Percentiles rank a stretch among this genome's conserved stretches.
These are phyloP conservation scores for Heritiera littoralis DNA, from an alignment of 345 rosid genomes.

Conservation along the genomic window DNA sequence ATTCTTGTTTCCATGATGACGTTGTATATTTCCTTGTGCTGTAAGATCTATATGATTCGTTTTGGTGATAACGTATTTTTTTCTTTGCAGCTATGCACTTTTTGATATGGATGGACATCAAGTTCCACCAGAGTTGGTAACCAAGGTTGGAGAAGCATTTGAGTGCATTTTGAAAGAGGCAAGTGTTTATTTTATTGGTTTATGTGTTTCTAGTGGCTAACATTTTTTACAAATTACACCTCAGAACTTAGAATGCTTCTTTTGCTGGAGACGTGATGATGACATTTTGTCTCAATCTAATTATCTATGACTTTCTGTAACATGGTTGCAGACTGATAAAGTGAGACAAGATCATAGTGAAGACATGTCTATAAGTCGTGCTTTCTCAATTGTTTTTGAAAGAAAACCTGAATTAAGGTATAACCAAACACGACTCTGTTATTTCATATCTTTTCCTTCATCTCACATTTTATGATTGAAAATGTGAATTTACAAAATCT, in stretches of 20 bases:
- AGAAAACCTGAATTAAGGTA: slow-evolving; percentile 89
- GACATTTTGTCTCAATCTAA: neutral
- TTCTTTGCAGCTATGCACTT: slow-evolving; percentile 60
- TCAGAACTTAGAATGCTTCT: neutral
- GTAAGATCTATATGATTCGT: neutral
- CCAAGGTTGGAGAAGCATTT: slow-evolving; percentile 68
- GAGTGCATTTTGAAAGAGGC: slow-evolving; percentile 80
- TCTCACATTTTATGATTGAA: neutral
- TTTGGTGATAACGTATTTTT: neutral
- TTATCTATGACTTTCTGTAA: slow-evolving; percentile 18
- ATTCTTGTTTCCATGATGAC: neutral
- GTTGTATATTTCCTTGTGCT: neutral
- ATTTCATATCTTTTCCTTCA: slow-evolving; percentile 19
- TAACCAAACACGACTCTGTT: neutral
- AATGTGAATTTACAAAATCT: neutral
- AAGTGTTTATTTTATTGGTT: slow-evolving; percentile 23
- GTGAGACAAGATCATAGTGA: slow-evolving; percentile 60
- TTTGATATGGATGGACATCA: slow-evolving; percentile 57
- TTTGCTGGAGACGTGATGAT: neutral
- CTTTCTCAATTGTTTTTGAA: slow-evolving; percentile 69
- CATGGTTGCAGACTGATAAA: slow-evolving; percentile 62
- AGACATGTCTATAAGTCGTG: slow-evolving; percentile 74
- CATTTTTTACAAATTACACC: neutral
- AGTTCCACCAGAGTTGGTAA: slow-evolving; percentile 53
- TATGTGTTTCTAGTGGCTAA: neutral